These are phyloP conservation scores for Crucihimalaya himalaica DNA, from an alignment of 345 rosid genomes.

Conservation along the genomic window DNA sequence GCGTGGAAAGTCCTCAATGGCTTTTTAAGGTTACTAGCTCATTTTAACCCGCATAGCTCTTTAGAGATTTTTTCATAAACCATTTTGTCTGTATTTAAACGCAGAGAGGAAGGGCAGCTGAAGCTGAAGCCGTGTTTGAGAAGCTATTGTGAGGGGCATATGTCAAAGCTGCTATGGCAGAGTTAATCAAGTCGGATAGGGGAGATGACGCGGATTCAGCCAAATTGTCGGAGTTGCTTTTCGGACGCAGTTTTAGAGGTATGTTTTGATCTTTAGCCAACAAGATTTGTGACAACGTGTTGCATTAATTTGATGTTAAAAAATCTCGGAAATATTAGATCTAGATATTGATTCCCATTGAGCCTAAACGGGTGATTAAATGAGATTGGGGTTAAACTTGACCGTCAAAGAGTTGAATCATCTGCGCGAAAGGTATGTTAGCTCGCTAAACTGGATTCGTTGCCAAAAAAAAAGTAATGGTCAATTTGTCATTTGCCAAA, in stretches of 20 bases:
- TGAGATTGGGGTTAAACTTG: conserved; percentile 28
- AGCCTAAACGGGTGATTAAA: conserved; percentile 10
- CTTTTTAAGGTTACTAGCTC: conserved; percentile 71
- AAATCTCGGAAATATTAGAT: conserved; percentile 18
- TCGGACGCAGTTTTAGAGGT: conserved; percentile 75
- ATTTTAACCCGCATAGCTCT: conserved; percentile 23
- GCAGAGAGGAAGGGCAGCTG: conserved; percentile 83
- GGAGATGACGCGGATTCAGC: conserved; percentile 69
- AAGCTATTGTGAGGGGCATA: conserved; percentile 72
- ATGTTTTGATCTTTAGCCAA: conserved; percentile 18
- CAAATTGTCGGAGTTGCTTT: conserved; percentile 66
- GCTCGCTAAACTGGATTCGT: conserved; percentile 23
- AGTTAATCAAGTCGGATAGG: conserved; percentile 65
- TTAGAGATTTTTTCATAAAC: background rate
- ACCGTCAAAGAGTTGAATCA: conserved; percentile 17
- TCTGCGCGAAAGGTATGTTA: conserved; percentile 23
- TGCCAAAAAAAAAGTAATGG: background rate
- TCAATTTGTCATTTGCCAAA: conserved; percentile 27
- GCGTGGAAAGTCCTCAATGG: conserved; percentile 97
- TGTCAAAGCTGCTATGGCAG: conserved; percentile 79
- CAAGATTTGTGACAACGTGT: conserved; percentile 18
- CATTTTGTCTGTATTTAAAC: conserved; percentile 18
- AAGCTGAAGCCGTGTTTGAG: conserved; percentile 84
- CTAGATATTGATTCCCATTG: conserved; percentile 23
- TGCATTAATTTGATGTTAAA: too few relatives aligned